phyloP scores from a whole-genome alignment of 2,329 filamentous ascomycete species.

The Stemphylium beticola region DNA sequence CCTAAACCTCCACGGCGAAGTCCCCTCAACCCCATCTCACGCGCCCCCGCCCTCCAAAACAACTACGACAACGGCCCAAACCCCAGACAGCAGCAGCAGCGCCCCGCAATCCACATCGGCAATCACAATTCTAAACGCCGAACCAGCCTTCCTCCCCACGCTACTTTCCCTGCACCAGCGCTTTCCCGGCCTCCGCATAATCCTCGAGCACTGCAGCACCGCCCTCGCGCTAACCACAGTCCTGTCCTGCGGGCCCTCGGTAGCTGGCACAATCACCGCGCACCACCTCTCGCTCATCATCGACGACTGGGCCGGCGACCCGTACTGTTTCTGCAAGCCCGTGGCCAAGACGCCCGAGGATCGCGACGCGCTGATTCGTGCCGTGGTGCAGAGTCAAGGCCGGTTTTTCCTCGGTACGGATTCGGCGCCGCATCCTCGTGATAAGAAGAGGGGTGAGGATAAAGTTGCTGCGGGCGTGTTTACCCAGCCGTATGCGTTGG shows the following conservation, averaged over 20 bases:
- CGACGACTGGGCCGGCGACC: constrained; percentile 71
- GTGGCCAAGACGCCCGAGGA: constrained; percentile 70
- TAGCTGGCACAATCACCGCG: constrained; percentile 82
- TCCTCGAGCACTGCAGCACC: constrained; percentile 87
- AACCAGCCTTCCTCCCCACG: constrained; percentile 80
- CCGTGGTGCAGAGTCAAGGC: constrained; percentile 59
- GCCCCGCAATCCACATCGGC: constrained; percentile 11
- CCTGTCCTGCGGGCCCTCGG: constrained; percentile 74
- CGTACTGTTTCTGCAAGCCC: constrained; percentile 82
- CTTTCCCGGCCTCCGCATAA: constrained; percentile 73
- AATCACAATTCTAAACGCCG: constrained; percentile 66
- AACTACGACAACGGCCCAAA: constrained; percentile 12
- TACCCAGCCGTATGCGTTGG: constrained; percentile 74
- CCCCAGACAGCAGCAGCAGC: neutral
- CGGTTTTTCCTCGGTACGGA: constrained; percentile 79
- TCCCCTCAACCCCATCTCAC: constrained; percentile 59
- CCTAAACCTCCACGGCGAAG: constrained; percentile 93
- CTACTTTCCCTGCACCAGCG: constrained; percentile 72
- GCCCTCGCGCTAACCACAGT: constrained; percentile 81
- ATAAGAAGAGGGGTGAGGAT: constrained; percentile 64
- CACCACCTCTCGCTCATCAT: constrained; percentile 84
- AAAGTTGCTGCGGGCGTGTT: constrained; percentile 74
- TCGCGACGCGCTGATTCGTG: constrained; percentile 73
- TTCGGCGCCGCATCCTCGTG: constrained; percentile 70
- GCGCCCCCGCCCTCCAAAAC: constrained; percentile 11